These are phyloP conservation scores for Corylus americana DNA, from an alignment of 306 rosid genomes.

Conservation along the genomic window DNA sequence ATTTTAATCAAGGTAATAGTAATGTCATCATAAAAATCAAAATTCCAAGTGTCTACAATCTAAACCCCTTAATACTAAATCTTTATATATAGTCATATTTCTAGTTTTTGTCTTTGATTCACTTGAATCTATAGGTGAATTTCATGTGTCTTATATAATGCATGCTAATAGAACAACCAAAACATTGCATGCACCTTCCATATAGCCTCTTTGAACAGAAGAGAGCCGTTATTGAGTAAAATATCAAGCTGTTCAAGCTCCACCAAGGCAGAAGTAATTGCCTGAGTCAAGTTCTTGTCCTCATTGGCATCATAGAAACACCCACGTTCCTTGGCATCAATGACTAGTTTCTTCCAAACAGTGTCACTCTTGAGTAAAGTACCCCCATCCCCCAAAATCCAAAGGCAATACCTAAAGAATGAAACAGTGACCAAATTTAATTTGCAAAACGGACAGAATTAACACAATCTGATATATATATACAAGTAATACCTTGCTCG, in stretches of 20 bases:
- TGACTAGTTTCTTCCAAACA: constrained; percentile 43
- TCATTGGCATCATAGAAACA: constrained; percentile 51
- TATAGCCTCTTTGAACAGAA: constrained; percentile 39
- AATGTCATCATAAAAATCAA: background rate
- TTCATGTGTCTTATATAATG: no score
- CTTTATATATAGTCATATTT: no score
- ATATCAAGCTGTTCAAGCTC: constrained; percentile 30
- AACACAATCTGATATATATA: background rate
- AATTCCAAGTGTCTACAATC: background rate
- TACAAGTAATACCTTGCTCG: constrained; percentile 50
- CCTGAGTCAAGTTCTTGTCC: constrained; percentile 40
- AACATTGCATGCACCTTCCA: constrained; percentile 45
- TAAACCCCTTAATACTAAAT: no score
- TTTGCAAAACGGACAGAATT: no score
- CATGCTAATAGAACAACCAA: background rate
- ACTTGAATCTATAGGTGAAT: no score
- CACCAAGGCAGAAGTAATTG: constrained; percentile 30
- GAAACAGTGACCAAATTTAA: no score
- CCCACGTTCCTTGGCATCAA: constrained; percentile 40
- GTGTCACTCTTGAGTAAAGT: constrained; percentile 6
- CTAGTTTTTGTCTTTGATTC: no score
- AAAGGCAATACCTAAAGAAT: no score
- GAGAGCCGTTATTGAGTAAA: constrained; percentile 26
- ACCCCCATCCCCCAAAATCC: no score
- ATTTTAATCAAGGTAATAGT: background rate